These are phyloP conservation scores for Gynostemma pentaphyllum DNA, from an alignment of 306 rosid genomes.

Conservation along the genomic window DNA sequence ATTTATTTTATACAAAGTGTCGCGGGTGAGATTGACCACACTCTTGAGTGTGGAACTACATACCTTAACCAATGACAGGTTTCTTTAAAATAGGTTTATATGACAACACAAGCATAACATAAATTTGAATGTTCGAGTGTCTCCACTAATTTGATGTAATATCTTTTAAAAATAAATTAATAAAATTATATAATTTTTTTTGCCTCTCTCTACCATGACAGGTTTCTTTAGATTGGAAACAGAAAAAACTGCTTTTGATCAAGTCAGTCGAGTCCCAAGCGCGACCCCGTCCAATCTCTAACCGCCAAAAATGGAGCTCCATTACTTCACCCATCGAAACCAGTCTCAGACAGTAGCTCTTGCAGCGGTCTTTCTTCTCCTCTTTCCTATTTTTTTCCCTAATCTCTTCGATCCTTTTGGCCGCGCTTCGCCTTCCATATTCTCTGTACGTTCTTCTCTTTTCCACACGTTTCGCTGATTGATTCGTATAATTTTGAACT, in stretches of 20 bases:
- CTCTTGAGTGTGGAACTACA: too few relatives aligned
- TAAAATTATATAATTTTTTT: too few relatives aligned
- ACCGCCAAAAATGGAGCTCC: slow-evolving; percentile 23
- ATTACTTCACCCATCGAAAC: slow-evolving; percentile 5
- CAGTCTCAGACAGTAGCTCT: slow-evolving; percentile 27
- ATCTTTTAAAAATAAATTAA: too few relatives aligned
- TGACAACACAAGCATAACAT: too few relatives aligned
- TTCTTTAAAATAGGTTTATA: too few relatives aligned
- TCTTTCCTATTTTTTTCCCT: slow-evolving; percentile 50
- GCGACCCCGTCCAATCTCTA: background rate
- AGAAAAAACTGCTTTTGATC: background rate
- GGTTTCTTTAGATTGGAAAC: background rate
- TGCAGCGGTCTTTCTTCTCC: slow-evolving; percentile 20
- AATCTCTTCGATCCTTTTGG: slow-evolving; percentile 50
- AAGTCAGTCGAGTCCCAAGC: too few relatives aligned
- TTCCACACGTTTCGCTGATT: background rate
- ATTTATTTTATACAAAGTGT: too few relatives aligned
- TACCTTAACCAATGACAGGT: too few relatives aligned
- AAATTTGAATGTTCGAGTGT: too few relatives aligned
- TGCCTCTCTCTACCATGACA: too few relatives aligned
- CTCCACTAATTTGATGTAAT: too few relatives aligned
- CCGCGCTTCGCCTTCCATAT: slow-evolving; percentile 45
- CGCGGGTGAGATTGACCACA: too few relatives aligned
- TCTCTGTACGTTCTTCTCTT: slow-evolving; percentile 30
- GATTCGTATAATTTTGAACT: background rate